Evolutionary conservation across 306 rosid species (phyloP).

Genomic region (Ormosia semicastrata): DNA sequence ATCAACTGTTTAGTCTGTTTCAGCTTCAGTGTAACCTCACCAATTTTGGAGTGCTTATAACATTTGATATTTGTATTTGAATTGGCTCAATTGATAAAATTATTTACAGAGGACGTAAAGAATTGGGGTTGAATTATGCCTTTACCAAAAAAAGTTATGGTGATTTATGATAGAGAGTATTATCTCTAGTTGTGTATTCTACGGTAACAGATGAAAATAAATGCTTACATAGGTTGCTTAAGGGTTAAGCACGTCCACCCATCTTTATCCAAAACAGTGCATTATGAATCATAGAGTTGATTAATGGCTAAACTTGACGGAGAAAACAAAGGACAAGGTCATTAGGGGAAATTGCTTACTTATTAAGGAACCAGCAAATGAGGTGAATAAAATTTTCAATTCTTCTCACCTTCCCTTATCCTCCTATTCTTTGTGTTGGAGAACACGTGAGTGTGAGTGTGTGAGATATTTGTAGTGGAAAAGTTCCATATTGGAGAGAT

Average conservation of each 20-base stretch:
- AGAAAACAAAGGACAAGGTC: neutral
- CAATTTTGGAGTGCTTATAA: neutral
- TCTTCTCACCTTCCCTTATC: no score
- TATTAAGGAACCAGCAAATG: no score
- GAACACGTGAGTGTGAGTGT: no score
- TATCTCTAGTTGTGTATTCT: neutral
- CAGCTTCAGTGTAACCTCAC: no score
- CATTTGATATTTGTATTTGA: neutral
- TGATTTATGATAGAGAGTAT: neutral
- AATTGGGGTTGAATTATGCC: neutral
- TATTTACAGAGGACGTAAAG: neutral
- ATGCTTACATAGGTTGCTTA: neutral
- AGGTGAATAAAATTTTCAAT: no score
- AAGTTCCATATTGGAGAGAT: no score
- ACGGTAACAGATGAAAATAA: neutral
- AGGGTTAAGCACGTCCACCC: neutral
- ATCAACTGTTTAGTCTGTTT: no score
- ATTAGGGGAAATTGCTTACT: neutral
- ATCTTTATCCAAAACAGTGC: conserved; percentile 30
- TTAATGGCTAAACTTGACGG: neutral
- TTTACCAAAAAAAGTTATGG: neutral
- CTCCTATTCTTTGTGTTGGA: no score
- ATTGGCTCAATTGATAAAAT: neutral
- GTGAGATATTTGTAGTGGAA: no score
- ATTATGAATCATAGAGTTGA: neutral